Evolutionary conservation across 768 basidiomycete genomes (phyloP).

Genomic region (Lyophyllum atratum): DNA sequence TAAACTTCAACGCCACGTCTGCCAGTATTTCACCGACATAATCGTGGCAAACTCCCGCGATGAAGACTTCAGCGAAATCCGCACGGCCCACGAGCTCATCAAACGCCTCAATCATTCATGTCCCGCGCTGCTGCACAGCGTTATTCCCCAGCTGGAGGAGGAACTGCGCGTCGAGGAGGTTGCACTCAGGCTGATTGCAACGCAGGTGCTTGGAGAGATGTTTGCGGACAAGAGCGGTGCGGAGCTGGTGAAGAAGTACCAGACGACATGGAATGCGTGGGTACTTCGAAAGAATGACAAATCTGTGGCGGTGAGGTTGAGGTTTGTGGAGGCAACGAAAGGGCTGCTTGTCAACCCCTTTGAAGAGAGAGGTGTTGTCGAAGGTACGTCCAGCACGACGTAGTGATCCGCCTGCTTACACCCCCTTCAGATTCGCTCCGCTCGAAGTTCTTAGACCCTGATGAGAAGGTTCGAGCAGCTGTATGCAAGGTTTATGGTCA

Average conservation of each 20-base stretch:
- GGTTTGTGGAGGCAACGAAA: conserved; percentile 72
- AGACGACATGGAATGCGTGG: conserved; percentile 86
- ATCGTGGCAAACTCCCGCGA: conserved; percentile 64
- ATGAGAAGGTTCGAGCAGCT: conserved; percentile 88
- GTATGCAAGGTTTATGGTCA: conserved; percentile 80
- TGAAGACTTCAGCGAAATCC: conserved; percentile 69
- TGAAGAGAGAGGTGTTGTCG: conserved; percentile 68
- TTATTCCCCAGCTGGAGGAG: conserved; percentile 91
- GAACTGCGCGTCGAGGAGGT: conserved; percentile 80
- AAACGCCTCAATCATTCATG: conserved; percentile 79
- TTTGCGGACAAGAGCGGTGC: conserved; percentile 73
- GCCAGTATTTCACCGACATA: conserved; percentile 91
- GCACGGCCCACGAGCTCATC: conserved; percentile 82
- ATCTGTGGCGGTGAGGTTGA: conserved; percentile 64
- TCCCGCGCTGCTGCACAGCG: conserved; percentile 82
- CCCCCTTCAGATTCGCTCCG: conserved; percentile 52
- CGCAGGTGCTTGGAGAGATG: conserved; percentile 88
- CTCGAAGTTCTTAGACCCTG: conserved; percentile 78
- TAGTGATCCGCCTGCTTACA: neutral
- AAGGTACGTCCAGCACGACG: conserved; percentile 51
- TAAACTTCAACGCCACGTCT: conserved; percentile 86
- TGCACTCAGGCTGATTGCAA: conserved; percentile 75
- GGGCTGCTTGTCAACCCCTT: conserved; percentile 64
- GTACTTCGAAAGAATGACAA: conserved; percentile 78
- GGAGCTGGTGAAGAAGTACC: conserved; percentile 81